Percentiles rank a stretch among this genome's conserved stretches.
Evolutionary conservation across 805 yeast genomes (phyloP).

Genomic region (Hyphopichia homilentoma): DNA sequence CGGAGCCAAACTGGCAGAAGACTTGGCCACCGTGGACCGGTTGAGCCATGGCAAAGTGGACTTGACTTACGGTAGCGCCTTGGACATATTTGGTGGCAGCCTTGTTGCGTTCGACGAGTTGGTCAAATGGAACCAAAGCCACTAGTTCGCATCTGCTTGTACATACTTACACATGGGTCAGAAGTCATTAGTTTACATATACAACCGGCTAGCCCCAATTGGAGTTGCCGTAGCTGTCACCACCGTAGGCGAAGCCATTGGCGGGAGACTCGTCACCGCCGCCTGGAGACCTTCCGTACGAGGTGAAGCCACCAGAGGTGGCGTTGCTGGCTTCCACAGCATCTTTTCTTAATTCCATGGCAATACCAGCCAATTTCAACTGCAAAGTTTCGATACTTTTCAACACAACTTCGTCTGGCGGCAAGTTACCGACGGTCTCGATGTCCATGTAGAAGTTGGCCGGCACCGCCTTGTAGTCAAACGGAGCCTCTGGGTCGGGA

Average conservation of each 20-base stretch:
- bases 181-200: background rate
- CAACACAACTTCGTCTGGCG: constrained; percentile 84
- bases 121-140: constrained; percentile 60
- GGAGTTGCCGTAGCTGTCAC: constrained; percentile 34
- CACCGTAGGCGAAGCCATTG: constrained; percentile 23
- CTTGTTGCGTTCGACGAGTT: constrained; percentile 75
- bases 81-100: constrained; percentile 92
- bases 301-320: constrained; percentile 45
- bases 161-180: constrained; percentile 1
- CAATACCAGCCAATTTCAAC: constrained; percentile 84
- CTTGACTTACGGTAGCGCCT: constrained; percentile 86
- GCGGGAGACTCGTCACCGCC: constrained; percentile 21
- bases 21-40: constrained; percentile 59
- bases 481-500: constrained; percentile 80
- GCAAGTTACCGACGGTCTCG: constrained; percentile 87
- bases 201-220: constrained; percentile 25
- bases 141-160: constrained; percentile 3
- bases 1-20: constrained; percentile 78
- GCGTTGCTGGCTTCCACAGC: constrained; percentile 35
- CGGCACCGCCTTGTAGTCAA: constrained; percentile 83
- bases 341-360: constrained; percentile 58
- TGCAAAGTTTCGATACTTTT: constrained; percentile 84
- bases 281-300: constrained; percentile 42
- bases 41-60: constrained; percentile 84
- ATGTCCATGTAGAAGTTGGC: constrained; percentile 80